Conservation (phyloP, 179 eudicot species). For the Nepenthes alata region DNA sequence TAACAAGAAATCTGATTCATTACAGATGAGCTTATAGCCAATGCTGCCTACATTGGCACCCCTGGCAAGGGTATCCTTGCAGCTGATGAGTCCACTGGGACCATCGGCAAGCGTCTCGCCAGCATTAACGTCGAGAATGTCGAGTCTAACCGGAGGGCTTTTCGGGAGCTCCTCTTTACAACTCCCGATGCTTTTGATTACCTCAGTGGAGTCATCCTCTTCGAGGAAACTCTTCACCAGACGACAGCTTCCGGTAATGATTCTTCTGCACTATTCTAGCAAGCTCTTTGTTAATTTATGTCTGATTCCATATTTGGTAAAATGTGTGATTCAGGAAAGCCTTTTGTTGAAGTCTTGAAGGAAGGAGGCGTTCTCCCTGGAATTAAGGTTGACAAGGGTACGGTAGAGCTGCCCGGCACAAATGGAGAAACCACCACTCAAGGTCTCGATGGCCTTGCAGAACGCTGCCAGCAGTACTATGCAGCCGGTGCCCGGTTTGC, state of each 20-base stretch:
- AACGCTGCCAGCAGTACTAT: constrained; percentile 67
- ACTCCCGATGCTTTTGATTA: constrained; percentile 57
- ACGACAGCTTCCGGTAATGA: constrained; percentile 42
- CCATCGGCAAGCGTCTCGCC: constrained; percentile 72
- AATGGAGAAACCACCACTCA: constrained; percentile 92
- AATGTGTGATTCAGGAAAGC: constrained; percentile 39
- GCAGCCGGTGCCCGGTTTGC: constrained; percentile 89
- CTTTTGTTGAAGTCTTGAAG: constrained; percentile 75
- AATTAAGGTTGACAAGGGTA: constrained; percentile 97
- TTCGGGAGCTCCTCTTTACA: constrained; percentile 82
- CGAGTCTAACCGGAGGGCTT: constrained; percentile 76
- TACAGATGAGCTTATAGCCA: constrained; percentile 83
- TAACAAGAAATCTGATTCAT: not conserved
- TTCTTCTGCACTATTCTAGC: not conserved
- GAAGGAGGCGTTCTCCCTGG: constrained; percentile 87
- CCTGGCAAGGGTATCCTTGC: constrained; percentile 97
- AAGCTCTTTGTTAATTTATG: not conserved
- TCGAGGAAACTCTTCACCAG: constrained; percentile 83
- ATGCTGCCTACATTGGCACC: constrained; percentile 78
- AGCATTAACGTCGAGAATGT: constrained; percentile 84
- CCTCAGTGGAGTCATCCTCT: constrained; percentile 49
- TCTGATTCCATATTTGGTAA: not conserved
- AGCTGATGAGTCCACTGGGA: constrained; percentile 91
- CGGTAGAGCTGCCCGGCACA: constrained; percentile 82
- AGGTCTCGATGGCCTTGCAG: constrained; percentile 76